These are phyloP conservation scores for Handroanthus guayacan DNA, from an alignment of 257 asterid genomes.

Conservation along the genomic window DNA sequence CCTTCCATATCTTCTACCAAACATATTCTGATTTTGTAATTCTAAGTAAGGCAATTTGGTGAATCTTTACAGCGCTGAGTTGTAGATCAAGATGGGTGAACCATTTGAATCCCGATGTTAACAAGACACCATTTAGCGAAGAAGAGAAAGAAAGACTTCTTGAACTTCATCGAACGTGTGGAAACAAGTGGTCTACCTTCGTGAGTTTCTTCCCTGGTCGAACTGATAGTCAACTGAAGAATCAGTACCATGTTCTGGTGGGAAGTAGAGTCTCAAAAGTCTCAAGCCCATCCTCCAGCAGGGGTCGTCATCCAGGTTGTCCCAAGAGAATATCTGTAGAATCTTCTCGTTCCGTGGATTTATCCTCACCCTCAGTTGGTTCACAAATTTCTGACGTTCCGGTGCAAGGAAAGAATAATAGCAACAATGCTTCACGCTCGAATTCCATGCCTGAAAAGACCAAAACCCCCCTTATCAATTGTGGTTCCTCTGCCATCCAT, in stretches of 20 bases:
- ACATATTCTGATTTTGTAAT: not conserved
- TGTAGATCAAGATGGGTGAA: slow-evolving; percentile 40
- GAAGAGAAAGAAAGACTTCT: slow-evolving; percentile 33
- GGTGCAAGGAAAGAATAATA: not conserved
- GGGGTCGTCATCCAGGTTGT: not conserved
- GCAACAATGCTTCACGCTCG: not conserved
- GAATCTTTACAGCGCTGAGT: slow-evolving; percentile 35
- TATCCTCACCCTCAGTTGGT: not conserved
- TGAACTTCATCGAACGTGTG: slow-evolving; percentile 17
- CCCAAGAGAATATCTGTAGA: not conserved
- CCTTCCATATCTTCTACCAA: not conserved
- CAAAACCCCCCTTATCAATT: not conserved
- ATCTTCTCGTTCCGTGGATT: not conserved
- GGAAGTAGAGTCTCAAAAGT: not conserved
- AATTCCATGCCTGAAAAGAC: not conserved
- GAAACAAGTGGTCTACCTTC: slow-evolving; percentile 30
- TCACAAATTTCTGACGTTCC: not conserved
- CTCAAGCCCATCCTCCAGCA: not conserved
- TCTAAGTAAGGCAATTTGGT: not conserved
- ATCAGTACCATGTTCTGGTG: slow-evolving; percentile 31
- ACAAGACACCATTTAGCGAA: slow-evolving; percentile 24
- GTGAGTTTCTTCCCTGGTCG: slow-evolving; percentile 17
- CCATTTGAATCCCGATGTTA: slow-evolving; percentile 30
- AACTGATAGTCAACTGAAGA: slow-evolving; percentile 36
- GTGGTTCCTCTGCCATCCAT: slow-evolving; percentile 11